Evolutionary conservation across 805 yeast genomes (phyloP), one percentile per base, ranked within the genome.

Genomic region (Metschnikowia sp.): DNA sequence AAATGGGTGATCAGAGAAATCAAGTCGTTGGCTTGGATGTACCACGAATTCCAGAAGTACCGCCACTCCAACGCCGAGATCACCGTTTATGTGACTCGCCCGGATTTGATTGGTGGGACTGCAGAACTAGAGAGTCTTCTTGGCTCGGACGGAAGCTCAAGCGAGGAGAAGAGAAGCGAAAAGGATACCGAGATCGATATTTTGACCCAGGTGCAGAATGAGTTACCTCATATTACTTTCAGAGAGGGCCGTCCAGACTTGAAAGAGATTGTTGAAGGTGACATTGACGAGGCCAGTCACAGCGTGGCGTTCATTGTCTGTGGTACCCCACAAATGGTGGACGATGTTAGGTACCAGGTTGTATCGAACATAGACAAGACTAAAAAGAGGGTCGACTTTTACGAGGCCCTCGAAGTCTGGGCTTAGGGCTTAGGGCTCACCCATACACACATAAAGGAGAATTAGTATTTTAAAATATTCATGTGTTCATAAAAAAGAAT

Each of bases 51-150:
- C 39, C 51, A 47, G 38, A 44, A 45, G 10, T 46, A 65, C 32
- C 40, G 47, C 18, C 42, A 42, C n/a, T 58, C 57, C 13, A 56
- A 53, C 44, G 64, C 60, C 48, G 62, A 66, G 4, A 53, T 66
- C 9, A 66, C 67, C 4, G 45, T 76, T 5, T 74, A 68, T 47
- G 52, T 75, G 34, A 75, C 79, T 1, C 63, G 74, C 47, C 72
- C 74, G 8, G 52, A 51, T 39, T 32, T 26, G 19, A 30, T n/a
- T 6, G 37, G 15, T 7, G 44, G 39, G 6, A 19, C 42, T 10
- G 48, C 48, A 31, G 48, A 48, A 12, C 45, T 57, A 9, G 48
- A 30, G 28, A 38, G 42, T 19, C 12, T 41, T 8, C 18, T 42
- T 9, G 28, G 46, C 10, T 34, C 37, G 22, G 55, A 45, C 11